Percentiles rank a stretch among this genome's conserved stretches.
phyloP scores from a whole-genome alignment of 192 early-diverging fungal genomes.

The Rhizophagus clarus region DNA sequence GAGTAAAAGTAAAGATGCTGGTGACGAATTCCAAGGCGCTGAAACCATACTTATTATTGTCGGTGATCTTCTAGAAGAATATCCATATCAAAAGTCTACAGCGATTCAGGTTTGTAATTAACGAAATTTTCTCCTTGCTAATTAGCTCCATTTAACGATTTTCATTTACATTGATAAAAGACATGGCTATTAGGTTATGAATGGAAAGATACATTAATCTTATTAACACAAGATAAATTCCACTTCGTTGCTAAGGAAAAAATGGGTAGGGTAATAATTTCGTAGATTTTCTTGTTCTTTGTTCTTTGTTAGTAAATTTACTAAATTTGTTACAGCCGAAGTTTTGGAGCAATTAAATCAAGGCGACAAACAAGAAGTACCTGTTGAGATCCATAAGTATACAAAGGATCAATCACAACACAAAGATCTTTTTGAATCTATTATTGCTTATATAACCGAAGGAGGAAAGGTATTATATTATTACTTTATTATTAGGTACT shows the following conservation, averaged over 20 bases:
- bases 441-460: slow-evolving; percentile 53
- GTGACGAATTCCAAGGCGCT: slow-evolving; percentile 55
- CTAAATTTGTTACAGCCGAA: slow-evolving; percentile 39
- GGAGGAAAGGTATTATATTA: slow-evolving; percentile 36
- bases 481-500: background rate
- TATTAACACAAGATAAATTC: slow-evolving; percentile 75
- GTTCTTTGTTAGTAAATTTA: background rate
- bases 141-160: background rate
- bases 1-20: slow-evolving; percentile 28
- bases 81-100: slow-evolving; percentile 74
- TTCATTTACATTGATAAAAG: slow-evolving; percentile 44
- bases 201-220: slow-evolving; percentile 81
- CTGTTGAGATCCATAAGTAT: slow-evolving; percentile 75
- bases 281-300: too few species aligned
- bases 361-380: slow-evolving; percentile 59
- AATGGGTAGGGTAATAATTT: slow-evolving; percentile 72
- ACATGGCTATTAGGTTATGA: slow-evolving; percentile 94
- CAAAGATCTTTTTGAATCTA: slow-evolving; percentile 58
- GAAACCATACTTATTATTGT: slow-evolving; percentile 65
- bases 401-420: slow-evolving; percentile 80
- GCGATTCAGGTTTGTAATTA: slow-evolving; percentile 56
- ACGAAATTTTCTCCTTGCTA: background rate
- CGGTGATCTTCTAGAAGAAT: slow-evolving; percentile 65
- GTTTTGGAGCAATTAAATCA: slow-evolving; percentile 67
- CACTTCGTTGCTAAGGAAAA: slow-evolving; percentile 78